phyloP scores from a whole-genome alignment of 345 rosid species.

The Eucalyptus polybractea region DNA sequence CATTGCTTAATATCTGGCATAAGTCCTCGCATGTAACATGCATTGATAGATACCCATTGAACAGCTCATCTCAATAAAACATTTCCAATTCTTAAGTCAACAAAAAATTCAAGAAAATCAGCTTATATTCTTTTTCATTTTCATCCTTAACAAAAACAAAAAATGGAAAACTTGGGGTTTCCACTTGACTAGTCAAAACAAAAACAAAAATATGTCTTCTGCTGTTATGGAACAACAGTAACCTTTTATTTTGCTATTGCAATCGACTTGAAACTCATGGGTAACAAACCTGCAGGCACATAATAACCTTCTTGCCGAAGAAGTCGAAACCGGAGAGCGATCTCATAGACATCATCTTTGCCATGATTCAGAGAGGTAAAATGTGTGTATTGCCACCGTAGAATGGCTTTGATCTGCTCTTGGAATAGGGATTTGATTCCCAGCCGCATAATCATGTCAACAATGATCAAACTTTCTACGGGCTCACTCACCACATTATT shows the following conservation, averaged over 20 bases:
- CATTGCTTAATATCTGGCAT: neutral
- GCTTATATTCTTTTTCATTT: neutral
- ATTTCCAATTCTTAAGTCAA: neutral
- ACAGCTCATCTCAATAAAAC: neutral
- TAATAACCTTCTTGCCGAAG: conserved; percentile 19
- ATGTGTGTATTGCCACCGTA: neutral
- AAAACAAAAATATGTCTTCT: neutral
- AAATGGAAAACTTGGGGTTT: neutral
- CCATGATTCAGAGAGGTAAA: neutral
- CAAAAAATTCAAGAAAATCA: neutral
- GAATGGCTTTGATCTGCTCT: neutral
- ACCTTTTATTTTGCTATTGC: neutral
- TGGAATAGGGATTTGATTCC: neutral
- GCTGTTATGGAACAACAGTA: neutral
- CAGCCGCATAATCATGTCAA: neutral
- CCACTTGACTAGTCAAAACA: neutral
- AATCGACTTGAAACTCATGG: neutral
- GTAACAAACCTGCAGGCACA: conserved; percentile 2
- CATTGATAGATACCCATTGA: neutral
- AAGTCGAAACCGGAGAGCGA: conserved; percentile 17
- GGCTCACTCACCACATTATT: neutral
- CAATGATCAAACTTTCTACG: neutral
- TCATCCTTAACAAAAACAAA: neutral
- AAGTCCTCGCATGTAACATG: neutral
- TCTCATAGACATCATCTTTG: neutral